Conservation (phyloP, 139 green algal species). For the Pycnococcus provasolii region DNA sequence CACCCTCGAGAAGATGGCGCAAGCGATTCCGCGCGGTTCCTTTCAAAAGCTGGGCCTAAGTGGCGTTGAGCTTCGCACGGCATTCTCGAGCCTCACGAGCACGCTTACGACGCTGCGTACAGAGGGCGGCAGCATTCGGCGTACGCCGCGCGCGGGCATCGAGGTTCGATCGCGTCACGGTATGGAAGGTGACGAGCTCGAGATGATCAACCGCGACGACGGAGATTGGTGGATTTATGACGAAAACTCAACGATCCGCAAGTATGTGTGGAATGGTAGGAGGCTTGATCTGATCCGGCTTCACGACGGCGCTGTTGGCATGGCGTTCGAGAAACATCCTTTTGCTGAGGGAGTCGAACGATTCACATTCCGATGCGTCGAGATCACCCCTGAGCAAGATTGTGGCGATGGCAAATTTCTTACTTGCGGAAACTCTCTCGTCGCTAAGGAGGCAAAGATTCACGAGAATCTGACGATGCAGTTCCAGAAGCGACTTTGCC, state of each 20-base stretch:
- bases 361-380: constrained; percentile 27
- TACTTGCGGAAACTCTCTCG: not conserved
- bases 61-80: constrained; percentile 20
- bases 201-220: not conserved
- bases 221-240: not conserved
- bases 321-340: constrained; percentile 11
- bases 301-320: not conserved
- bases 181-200: not conserved
- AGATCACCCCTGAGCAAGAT: constrained; percentile 16
- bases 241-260: not conserved
- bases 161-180: not conserved
- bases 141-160: constrained; percentile 1
- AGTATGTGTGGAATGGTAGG: not conserved
- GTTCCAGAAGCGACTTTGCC: not conserved
- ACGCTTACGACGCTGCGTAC: constrained; percentile 28
- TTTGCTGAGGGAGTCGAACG: constrained; percentile 31
- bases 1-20: constrained; percentile 31
- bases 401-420: not conserved
- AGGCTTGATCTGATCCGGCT: not conserved
- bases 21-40: constrained; percentile 17
- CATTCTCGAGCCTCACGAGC: constrained; percentile 29
- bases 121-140: not conserved
- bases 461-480: constrained; percentile 8
- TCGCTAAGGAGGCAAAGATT: not conserved
- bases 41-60: constrained; percentile 38